These are phyloP conservation scores for Paracamarosporium sp. DNA, from an alignment of 2,329 filamentous ascomycete genomes.

Conservation along the genomic window DNA sequence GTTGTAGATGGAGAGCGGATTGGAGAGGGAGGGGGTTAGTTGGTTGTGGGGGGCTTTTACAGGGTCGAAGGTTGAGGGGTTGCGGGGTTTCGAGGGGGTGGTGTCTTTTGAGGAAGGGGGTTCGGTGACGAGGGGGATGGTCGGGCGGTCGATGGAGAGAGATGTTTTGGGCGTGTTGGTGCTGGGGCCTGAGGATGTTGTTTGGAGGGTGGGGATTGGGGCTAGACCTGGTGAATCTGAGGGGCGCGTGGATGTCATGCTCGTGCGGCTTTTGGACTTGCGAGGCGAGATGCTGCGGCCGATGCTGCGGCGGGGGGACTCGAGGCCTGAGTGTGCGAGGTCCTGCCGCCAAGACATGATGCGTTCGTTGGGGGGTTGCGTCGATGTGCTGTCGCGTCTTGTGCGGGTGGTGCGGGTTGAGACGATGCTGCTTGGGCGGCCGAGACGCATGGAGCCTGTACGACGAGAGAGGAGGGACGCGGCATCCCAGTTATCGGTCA, in stretches of 20 bases:
- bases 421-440: constrained; percentile 59
- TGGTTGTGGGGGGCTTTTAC: not conserved
- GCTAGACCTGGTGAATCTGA: not conserved
- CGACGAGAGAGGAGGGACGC: constrained; percentile 77
- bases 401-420: constrained; percentile 59
- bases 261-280: not conserved
- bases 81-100: not conserved
- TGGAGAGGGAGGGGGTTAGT: not conserved
- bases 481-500: constrained; percentile 75
- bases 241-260: not conserved
- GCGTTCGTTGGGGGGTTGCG: constrained; percentile 65
- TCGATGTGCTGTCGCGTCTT: constrained; percentile 54
- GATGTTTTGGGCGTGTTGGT: not conserved
- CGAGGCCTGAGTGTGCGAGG: not conserved
- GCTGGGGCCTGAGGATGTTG: not conserved
- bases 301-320: constrained; percentile 1
- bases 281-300: constrained; percentile 1
- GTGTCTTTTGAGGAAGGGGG: not conserved
- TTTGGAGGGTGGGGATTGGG: not conserved
- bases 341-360: constrained; percentile 2
- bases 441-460: constrained; percentile 60
- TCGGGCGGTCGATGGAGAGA: not conserved
- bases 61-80: not conserved
- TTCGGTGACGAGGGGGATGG: no score
- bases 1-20: not conserved